phyloP scores from a whole-genome alignment of 768 basidiomycete species.

The Suillus placidus region DNA sequence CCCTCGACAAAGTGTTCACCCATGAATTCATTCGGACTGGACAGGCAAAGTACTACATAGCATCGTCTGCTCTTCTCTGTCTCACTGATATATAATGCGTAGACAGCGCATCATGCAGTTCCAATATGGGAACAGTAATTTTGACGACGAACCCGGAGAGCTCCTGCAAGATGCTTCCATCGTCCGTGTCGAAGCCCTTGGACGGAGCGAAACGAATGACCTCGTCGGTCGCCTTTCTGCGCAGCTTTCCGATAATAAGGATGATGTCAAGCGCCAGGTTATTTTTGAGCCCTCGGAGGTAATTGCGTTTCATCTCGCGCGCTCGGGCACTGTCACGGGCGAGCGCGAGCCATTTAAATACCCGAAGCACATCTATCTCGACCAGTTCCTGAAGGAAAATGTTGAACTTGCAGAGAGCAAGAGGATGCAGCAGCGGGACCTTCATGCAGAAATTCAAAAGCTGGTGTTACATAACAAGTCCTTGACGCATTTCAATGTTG shows the following conservation, averaged over 20 bases:
- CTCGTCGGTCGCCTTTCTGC: constrained; percentile 54
- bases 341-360: constrained; percentile 51
- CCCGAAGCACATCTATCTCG: constrained; percentile 69
- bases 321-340: constrained; percentile 25
- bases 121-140: constrained; percentile 50
- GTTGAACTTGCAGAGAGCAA: constrained; percentile 44
- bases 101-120: constrained; percentile 56
- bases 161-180: constrained; percentile 43
- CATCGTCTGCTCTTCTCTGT: background rate
- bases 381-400: constrained; percentile 69
- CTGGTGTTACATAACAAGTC: constrained; percentile 48
- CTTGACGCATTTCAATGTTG: constrained; percentile 59
- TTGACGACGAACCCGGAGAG: constrained; percentile 34
- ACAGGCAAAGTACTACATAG: constrained; percentile 34
- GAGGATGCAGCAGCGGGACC: constrained; percentile 37
- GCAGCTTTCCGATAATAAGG: constrained; percentile 33
- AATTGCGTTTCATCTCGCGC: constrained; percentile 56
- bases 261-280: constrained; percentile 47
- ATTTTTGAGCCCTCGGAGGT: constrained; percentile 67
- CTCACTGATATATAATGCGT: constrained; percentile 16
- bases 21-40: constrained; percentile 40
- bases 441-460: constrained; percentile 50
- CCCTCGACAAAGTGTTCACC: constrained; percentile 49
- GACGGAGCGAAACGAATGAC: constrained; percentile 45
- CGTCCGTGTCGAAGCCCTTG: constrained; percentile 55